Evolutionary conservation across 805 yeast genomes (phyloP), one percentile per base, ranked within the genome.

Genomic region (Candida piceae): DNA sequence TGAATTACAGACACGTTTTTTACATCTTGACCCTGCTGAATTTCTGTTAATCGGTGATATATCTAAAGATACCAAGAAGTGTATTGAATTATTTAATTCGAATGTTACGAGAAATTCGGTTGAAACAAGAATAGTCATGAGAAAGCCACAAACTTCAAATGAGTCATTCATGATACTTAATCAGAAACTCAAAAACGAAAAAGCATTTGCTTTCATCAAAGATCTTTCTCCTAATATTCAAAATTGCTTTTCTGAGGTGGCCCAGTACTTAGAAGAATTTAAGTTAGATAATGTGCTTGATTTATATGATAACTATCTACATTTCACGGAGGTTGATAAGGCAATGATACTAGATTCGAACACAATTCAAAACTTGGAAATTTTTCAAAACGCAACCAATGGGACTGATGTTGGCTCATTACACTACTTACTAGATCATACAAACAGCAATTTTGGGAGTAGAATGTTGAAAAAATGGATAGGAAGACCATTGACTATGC

Each of bases 21-120:
- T 74, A 31, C 87, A 85, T 55, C 60, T 89, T 41, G 75, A 75
- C 29, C 97, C 97, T 0, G 72, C 79, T 28, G 97, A 90, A 55
- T 69, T 85, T 10, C 42, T 88, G 1, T 48, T 72, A 10, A 50
- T 76, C 7, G 70, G 76, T 13, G 49, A 52, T 7, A 33, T 67
- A 11, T 52, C 74, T 3, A 46, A 52, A 7, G 64, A 57, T 36
- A 62, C 72, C 3, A 39, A 40, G 26, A 45, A 41, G n/a, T 49
- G 52, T 36, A 29, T 55, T 2, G 45, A 46, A 3, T 22, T 38
- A n/a, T 54, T 54, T 34, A 42, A 40, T 16, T 16, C 32, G 21
- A 23, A 31, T 12, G 26, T 31, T 7, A 29, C 30, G 13, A 25
- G 17, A 16, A 23, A 34, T 2, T 18, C 41, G 9, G 29, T 29